Conservation (phyloP, 208 protist genomes). For the Lotmaria passim region DNA sequence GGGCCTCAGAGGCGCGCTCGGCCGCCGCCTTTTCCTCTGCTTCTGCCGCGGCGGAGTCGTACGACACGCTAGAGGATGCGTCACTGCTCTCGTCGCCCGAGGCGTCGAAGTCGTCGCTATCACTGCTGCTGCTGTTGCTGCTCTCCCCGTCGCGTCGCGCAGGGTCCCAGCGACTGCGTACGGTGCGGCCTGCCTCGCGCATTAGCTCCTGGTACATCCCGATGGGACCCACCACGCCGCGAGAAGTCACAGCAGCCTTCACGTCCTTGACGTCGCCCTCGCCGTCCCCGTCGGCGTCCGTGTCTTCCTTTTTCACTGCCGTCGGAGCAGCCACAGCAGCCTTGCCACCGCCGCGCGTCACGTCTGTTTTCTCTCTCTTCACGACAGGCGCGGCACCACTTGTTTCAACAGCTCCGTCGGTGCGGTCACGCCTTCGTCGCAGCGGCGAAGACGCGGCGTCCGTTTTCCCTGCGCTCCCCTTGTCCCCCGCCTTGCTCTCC, state of each 20-base stretch:
- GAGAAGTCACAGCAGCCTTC: constrained; percentile 14
- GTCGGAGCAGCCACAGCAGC: neutral
- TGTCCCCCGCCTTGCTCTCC: constrained; percentile 8
- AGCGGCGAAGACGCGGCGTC: neutral
- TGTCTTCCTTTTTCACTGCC: constrained; percentile 14
- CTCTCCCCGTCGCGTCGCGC: constrained; percentile 23
- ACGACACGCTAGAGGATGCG: constrained; percentile 15
- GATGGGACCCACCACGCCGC: constrained; percentile 75
- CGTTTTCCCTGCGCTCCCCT: neutral
- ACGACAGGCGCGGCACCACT: neutral
- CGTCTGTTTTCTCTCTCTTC: constrained; percentile 24
- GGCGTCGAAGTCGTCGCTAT: constrained; percentile 24
- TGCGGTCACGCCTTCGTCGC: constrained; percentile 9
- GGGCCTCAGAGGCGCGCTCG: constrained; percentile 29
- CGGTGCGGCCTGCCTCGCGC: constrained; percentile 84
- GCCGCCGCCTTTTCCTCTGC: constrained; percentile 37
- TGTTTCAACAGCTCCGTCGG: neutral
- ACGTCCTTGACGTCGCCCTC: constrained; percentile 32
- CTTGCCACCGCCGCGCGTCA: neutral
- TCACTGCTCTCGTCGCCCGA: constrained; percentile 24
- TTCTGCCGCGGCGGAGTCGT: constrained; percentile 43
- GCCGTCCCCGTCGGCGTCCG: neutral
- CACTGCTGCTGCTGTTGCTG: constrained; percentile 26
- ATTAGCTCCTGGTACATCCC: constrained; percentile 92
- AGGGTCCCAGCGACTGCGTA: constrained; percentile 84